These are phyloP conservation scores for Neonectria magnoliae DNA, from an alignment of 2,329 filamentous ascomycete species.

Conservation along the genomic window DNA sequence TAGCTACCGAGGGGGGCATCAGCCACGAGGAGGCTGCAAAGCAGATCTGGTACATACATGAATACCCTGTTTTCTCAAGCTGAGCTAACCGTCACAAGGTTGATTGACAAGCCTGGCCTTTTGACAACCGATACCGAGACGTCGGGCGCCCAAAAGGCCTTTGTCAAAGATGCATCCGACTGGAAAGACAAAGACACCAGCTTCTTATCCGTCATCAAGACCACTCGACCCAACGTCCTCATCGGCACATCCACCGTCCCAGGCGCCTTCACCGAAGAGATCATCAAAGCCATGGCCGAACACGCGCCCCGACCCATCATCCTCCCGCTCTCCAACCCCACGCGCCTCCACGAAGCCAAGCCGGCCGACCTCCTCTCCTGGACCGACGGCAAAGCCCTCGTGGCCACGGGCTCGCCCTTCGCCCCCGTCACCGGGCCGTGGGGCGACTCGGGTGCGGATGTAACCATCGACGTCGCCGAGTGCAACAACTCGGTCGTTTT, in stretches of 20 bases:
- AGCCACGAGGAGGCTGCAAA: conserved; percentile 77
- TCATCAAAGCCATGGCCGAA: conserved; percentile 79
- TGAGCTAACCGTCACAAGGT: conserved; percentile 56
- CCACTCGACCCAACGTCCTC: conserved; percentile 81
- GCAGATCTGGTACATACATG: conserved; percentile 74
- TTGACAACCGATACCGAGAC: conserved; percentile 71
- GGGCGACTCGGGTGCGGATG: conserved; percentile 56
- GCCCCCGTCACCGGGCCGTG: conserved; percentile 72
- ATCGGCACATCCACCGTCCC: conserved; percentile 86
- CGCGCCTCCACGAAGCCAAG: conserved; percentile 81
- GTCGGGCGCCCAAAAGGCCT: conserved; percentile 73
- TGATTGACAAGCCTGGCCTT: conserved; percentile 84
- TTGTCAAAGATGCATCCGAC: conserved; percentile 70
- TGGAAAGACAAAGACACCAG: conserved; percentile 68
- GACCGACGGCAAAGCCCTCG: conserved; percentile 80
- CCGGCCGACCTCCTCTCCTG: conserved; percentile 80
- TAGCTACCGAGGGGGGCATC: conserved; percentile 73
- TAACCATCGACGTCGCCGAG: conserved; percentile 70
- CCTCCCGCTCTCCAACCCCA: conserved; percentile 88
- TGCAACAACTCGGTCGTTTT: conserved; percentile 92
- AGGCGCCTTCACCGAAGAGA: conserved; percentile 77
- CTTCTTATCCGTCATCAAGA: conserved; percentile 73
- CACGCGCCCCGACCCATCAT: conserved; percentile 79
- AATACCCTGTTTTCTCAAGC: background rate
- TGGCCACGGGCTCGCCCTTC: conserved; percentile 88